Base-by-base conservation (phyloP, 345 rosid genomes). In the Brassica carinata region DNA sequence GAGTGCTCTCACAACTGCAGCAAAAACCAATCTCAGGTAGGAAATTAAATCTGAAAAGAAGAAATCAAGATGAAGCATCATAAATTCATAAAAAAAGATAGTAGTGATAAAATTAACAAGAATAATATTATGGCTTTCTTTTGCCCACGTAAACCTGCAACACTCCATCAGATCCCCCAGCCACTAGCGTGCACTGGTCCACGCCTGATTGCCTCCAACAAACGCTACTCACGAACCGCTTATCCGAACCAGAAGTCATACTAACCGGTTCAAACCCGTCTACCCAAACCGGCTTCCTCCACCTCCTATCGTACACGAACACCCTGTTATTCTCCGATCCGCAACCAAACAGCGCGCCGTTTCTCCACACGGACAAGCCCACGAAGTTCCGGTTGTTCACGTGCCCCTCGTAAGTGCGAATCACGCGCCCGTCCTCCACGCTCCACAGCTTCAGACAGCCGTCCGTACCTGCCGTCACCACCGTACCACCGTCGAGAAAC, bases 121-220 rank as follows among this genome's bases (percentile, higher is more conserved):
- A 14, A 38, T 19, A 69, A 17, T 64, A 81, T 23, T 76, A 77
- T 77, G 84, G 84, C 69, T 79, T 90, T 83, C 85, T 87, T 82
- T 59, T 86, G 80, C 96, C 98, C 77, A 77, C 67, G 83, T 88
- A 90, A 65, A 88, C 89, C 63, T 87, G 92, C 75, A 95, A 82
- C 58, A 67, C 83, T 66, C 99, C 99, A 81, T 91, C 87, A 7
- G 99, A 95, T 45, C 97, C 99, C 2, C 98, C 98, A 3, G 97
- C 92, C 17, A 95, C 85, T 2, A 95, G 85, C 6, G 88, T 86
- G 78, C 95, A 91, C 66, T 72, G 74, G 33, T 94, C 95, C 43
- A 84, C 94, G 13, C 72, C 84, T 10, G 77, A 88, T 87, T 90
- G 98, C 75, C 88, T 87, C 99, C 97, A 93, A 43, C 96, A 89